Conservation (phyloP, 1,284 basidiomycete genomes). For the Marasmius oreades region DNA sequence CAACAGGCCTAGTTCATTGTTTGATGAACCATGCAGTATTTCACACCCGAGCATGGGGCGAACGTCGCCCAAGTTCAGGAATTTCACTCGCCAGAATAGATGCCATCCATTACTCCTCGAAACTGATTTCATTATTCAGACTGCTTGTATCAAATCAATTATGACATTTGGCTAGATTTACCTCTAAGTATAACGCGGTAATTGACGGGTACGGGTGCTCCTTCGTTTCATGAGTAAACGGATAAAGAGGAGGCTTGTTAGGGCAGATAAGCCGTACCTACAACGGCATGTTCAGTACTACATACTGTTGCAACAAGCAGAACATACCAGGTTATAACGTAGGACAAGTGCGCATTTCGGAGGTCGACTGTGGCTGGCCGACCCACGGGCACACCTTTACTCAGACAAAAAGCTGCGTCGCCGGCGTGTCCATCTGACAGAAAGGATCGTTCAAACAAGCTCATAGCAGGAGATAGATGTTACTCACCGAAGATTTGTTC, state of each 20-base stretch:
- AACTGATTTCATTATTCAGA: background rate
- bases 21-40: too few species aligned
- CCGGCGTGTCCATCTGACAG: constrained; percentile 74
- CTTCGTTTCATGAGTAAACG: constrained; percentile 51
- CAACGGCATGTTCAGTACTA: constrained; percentile 3
- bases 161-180: constrained; percentile 13
- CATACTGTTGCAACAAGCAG: background rate
- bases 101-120: too few species aligned
- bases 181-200: constrained; percentile 28
- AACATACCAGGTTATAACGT: constrained; percentile 89
- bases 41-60: too few species aligned
- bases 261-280: constrained; percentile 71
- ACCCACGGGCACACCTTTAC: constrained; percentile 83
- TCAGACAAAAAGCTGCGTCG: constrained; percentile 61
- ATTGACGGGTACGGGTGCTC: constrained; percentile 33
- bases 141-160: constrained; percentile 21
- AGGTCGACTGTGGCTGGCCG: constrained; percentile 84
- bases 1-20: too few species aligned
- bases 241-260: constrained; percentile 64
- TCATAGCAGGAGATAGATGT: constrained; percentile 1
- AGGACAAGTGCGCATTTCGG: constrained; percentile 93
- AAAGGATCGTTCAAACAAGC: constrained; percentile 8
- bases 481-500: constrained; percentile 82
- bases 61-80: too few species aligned
- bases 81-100: too few species aligned